Evolutionary conservation across 371 early-diverging fungal species (phyloP).

Genomic region (Circinella minor): DNA sequence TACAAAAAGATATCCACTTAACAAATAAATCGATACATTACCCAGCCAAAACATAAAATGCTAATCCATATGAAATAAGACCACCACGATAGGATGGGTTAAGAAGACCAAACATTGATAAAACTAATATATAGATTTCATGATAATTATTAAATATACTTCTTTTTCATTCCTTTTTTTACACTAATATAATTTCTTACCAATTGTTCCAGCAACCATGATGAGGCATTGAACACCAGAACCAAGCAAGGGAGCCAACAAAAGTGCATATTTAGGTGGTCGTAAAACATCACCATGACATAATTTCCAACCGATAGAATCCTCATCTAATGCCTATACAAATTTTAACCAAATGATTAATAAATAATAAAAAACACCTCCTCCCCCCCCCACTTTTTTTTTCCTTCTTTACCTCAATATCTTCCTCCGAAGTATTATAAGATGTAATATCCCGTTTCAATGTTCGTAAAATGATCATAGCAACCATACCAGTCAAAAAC

Average conservation of each 20-base stretch:
- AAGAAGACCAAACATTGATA: conserved; percentile 79
- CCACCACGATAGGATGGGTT: conserved; percentile 85
- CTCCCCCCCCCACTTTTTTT: not conserved
- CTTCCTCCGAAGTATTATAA: conserved; percentile 67
- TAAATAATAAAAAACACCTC: not conserved
- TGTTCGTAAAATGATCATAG: conserved; percentile 82
- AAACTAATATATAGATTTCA: conserved; percentile 33
- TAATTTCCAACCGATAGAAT: conserved; percentile 89
- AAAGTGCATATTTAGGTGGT: conserved; percentile 61
- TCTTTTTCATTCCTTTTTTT: not conserved
- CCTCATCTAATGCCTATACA: conserved; percentile 71
- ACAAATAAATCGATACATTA: conserved; percentile 12
- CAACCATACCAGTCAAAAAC: conserved; percentile 85
- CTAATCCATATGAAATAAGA: conserved; percentile 68
- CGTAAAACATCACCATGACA: conserved; percentile 90
- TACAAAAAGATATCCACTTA: not conserved
- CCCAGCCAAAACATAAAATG: conserved; percentile 74
- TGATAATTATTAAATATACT: too few species aligned
- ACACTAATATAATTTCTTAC: conserved; percentile 17
- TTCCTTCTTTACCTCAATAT: conserved; percentile 59
- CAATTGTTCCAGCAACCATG: conserved; percentile 61
- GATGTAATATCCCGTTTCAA: conserved; percentile 87
- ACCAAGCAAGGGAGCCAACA: conserved; percentile 79
- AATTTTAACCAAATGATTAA: not conserved
- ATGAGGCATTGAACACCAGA: conserved; percentile 78